These are phyloP conservation scores for Smallanthus sonchifolius DNA, from an alignment of 129 eudicot species.

Conservation along the genomic window DNA sequence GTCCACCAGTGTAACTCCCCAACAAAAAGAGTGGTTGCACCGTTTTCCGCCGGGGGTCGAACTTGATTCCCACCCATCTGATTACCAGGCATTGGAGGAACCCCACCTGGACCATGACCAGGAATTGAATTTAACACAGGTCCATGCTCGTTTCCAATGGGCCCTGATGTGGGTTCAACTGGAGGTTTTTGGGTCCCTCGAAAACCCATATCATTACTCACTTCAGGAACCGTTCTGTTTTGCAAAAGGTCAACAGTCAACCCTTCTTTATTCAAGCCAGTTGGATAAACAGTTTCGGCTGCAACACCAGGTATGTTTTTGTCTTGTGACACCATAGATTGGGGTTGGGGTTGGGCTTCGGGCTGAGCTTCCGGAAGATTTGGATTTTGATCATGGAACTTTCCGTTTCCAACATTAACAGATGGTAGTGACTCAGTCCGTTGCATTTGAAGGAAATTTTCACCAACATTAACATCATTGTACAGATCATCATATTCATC, in stretches of 20 bases:
- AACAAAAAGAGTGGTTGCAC: constrained; percentile 78
- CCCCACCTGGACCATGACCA: constrained; percentile 38
- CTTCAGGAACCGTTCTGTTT: constrained; percentile 36
- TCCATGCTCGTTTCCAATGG: constrained; percentile 36
- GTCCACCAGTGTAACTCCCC: constrained; percentile 99
- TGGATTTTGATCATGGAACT: constrained; percentile 49
- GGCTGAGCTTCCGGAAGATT: constrained; percentile 23
- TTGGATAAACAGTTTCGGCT: constrained; percentile 47
- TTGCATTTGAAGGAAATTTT: constrained; percentile 78
- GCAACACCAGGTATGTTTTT: constrained; percentile 38
- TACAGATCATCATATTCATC: constrained; percentile 94
- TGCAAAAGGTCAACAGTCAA: constrained; percentile 44
- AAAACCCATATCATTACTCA: constrained; percentile 55
- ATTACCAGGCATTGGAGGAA: constrained; percentile 44
- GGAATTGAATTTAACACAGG: constrained; percentile 35
- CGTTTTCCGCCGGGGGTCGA: constrained; percentile 59
- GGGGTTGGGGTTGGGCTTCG: constrained; percentile 53
- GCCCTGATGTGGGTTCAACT: constrained; percentile 32
- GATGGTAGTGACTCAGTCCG: constrained; percentile 50
- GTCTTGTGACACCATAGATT: constrained; percentile 30
- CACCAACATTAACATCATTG: constrained; percentile 92
- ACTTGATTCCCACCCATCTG: constrained; percentile 36
- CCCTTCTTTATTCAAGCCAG: constrained; percentile 46
- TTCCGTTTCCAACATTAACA: constrained; percentile 45
- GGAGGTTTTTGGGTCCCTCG: constrained; percentile 52